phyloP scores from a whole-genome alignment of 352 stramenopile genomes.

The Phytophthora pini region DNA sequence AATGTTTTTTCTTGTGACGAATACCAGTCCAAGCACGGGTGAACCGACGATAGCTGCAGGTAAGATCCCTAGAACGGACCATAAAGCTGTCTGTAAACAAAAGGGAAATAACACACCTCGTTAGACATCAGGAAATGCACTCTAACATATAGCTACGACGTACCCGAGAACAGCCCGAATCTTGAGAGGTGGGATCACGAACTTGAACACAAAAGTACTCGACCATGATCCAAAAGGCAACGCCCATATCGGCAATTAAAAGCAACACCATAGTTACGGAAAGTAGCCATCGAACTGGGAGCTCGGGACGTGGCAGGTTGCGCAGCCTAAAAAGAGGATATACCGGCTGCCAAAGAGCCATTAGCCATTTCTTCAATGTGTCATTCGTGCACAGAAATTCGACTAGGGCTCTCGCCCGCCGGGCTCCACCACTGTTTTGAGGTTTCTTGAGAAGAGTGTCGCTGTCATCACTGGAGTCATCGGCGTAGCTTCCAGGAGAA shows the following conservation, averaged over 20 bases:
- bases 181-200: conserved; percentile 67
- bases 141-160: conserved; percentile 14
- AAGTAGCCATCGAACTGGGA: conserved; percentile 48
- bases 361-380: conserved; percentile 32
- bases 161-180: conserved; percentile 83
- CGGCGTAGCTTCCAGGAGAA: conserved; percentile 14
- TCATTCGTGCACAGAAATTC: conserved; percentile 39
- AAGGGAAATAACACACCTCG: not conserved
- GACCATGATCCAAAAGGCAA: conserved; percentile 80
- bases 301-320: conserved; percentile 44
- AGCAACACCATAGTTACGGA: conserved; percentile 63
- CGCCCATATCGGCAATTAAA: conserved; percentile 66
- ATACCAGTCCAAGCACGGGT: conserved; percentile 73
- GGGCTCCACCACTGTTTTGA: conserved; percentile 5
- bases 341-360: conserved; percentile 48
- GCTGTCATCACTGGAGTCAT: conserved; percentile 35
- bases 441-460: conserved; percentile 36
- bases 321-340: conserved; percentile 69
- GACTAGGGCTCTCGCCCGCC: conserved; percentile 32
- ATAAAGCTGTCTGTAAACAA: conserved; percentile 55
- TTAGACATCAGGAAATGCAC: conserved; percentile 7
- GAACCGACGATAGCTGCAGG: conserved; percentile 65
- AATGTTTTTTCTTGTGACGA: conserved; percentile 72
- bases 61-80: conserved; percentile 66
- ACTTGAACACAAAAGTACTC: conserved; percentile 91